phyloP scores from a whole-genome alignment of 2,329 filamentous ascomycete genomes.

The Thelonectria rubi region DNA sequence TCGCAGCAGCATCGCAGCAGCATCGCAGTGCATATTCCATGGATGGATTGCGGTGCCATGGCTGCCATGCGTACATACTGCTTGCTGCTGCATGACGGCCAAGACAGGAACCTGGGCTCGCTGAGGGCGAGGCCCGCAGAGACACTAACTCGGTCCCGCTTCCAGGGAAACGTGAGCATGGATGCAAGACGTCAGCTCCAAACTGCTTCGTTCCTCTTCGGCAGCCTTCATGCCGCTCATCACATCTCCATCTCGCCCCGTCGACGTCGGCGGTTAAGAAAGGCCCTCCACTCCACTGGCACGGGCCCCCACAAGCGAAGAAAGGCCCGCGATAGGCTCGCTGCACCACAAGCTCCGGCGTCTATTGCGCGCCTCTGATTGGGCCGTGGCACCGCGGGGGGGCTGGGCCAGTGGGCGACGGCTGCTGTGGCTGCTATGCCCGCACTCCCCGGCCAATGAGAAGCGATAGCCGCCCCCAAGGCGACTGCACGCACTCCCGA shows the following conservation, averaged over 20 bases:
- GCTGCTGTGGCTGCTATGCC: too few species aligned
- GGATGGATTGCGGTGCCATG: constrained; percentile 3
- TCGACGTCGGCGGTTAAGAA: constrained; percentile 40
- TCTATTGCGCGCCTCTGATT: constrained; percentile 39
- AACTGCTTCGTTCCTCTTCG: constrained; percentile 34
- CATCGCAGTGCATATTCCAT: too few species aligned
- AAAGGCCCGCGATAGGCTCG: constrained; percentile 15
- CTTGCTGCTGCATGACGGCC: constrained; percentile 1
- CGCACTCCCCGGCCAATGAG: constrained; percentile 38
- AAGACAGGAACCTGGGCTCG: constrained; percentile 19
- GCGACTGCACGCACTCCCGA: constrained; percentile 19
- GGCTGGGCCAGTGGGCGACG: constrained; percentile 12
- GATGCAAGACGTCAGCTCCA: constrained; percentile 8
- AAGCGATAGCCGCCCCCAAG: constrained; percentile 3
- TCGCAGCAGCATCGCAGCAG: too few species aligned
- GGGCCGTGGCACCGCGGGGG: constrained; percentile 36
- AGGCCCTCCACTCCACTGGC: background rate
- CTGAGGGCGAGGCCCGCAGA: constrained; percentile 10
- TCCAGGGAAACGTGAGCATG: background rate
- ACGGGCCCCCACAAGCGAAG: constrained; percentile 26
- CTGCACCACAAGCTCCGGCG: constrained; percentile 27
- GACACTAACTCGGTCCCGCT: background rate
- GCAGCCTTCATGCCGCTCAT: constrained; percentile 32
- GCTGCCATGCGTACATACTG: background rate
- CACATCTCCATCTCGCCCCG: constrained; percentile 37